phyloP scores from a whole-genome alignment of 2,329 filamentous ascomycete genomes.

The Trichoderma semiorbis region DNA sequence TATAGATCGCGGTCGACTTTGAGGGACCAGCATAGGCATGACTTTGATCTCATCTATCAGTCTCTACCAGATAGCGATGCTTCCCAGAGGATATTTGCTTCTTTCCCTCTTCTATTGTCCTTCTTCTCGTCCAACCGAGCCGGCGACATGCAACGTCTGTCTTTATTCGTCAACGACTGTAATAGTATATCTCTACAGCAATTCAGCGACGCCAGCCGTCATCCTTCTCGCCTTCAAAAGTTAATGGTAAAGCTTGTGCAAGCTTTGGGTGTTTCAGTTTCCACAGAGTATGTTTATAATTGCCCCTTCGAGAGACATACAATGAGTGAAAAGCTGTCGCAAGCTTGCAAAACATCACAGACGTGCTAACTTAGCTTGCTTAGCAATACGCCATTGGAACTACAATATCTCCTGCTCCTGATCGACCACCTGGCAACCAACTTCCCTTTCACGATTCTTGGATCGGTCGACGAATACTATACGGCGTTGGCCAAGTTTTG shows the following conservation, averaged over 20 bases:
- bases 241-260: conserved; percentile 38
- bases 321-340: background rate
- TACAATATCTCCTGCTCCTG: conserved; percentile 35
- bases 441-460: conserved; percentile 25
- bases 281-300: conserved; percentile 26
- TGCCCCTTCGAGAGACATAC: background rate
- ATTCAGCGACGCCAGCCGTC: conserved; percentile 33
- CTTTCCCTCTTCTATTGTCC: conserved; percentile 47
- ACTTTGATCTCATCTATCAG: conserved; percentile 61
- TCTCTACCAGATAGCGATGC: conserved; percentile 32
- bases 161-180: conserved; percentile 44
- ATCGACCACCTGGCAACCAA: conserved; percentile 29
- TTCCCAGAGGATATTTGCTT: conserved; percentile 36
- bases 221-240: conserved; percentile 31
- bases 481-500: conserved; percentile 37
- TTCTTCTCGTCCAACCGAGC: conserved; percentile 44
- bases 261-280: conserved; percentile 28
- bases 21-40: conserved; percentile 53
- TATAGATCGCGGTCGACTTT: conserved; percentile 60
- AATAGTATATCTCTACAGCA: conserved; percentile 33
- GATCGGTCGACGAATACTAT: conserved; percentile 38
- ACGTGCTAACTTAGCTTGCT: conserved; percentile 19
- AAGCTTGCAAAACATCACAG: background rate
- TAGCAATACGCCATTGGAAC: conserved; percentile 20
- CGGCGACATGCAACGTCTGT: conserved; percentile 49